These are phyloP conservation scores for Crithidia mellificae DNA, from an alignment of 208 protist genomes.

Conservation along the genomic window DNA sequence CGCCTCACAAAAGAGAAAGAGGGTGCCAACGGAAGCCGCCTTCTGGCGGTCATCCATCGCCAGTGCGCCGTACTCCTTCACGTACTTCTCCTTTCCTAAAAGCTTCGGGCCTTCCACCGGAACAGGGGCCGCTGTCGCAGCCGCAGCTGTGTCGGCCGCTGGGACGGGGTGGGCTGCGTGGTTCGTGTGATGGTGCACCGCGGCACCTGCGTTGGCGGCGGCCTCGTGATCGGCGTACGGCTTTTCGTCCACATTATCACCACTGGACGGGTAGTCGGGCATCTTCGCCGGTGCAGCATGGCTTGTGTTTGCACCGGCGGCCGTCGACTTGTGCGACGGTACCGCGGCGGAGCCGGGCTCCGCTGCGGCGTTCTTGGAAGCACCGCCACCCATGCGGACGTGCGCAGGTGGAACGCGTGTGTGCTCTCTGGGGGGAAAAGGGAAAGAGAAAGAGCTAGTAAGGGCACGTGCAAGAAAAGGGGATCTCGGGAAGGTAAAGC, in stretches of 20 bases:
- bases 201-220: neutral
- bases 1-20: conserved; percentile 72
- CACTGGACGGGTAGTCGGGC: neutral
- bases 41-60: conserved; percentile 64
- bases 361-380: conserved; percentile 3
- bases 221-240: neutral
- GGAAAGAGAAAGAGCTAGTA: too few relatives aligned
- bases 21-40: conserved; percentile 30
- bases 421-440: too few relatives aligned
- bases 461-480: too few relatives aligned
- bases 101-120: conserved; percentile 22
- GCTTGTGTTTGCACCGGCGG: neutral
- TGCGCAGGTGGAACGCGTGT: too few relatives aligned
- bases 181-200: neutral
- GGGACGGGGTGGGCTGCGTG: neutral
- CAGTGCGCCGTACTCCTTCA: conserved; percentile 77
- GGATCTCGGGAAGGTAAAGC: too few relatives aligned
- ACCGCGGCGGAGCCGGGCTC: neutral
- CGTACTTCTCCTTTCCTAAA: conserved; percentile 83
- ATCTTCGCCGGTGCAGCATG: neutral
- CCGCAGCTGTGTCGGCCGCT: neutral
- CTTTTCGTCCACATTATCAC: neutral
- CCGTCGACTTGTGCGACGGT: too few relatives aligned
- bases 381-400: conserved; percentile 15
- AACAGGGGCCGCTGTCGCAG: neutral